phyloP scores from a whole-genome alignment of 495 filamentous ascomycete species.

The Aspergillus sclerotiicarbonarius region DNA sequence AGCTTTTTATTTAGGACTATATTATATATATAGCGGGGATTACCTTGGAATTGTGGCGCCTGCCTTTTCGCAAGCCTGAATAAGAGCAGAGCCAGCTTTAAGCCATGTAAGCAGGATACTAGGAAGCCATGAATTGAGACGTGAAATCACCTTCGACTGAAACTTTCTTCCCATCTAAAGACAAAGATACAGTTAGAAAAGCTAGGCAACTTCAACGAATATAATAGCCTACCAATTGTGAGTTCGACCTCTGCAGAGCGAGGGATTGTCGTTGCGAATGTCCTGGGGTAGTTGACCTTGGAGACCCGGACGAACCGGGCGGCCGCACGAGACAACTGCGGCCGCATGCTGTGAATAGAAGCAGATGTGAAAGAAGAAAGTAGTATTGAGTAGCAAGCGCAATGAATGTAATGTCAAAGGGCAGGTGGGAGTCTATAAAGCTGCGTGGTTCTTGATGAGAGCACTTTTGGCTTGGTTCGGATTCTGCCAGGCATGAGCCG shows the following conservation, averaged over 20 bases:
- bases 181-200: constrained; percentile 12
- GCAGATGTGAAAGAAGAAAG: constrained; percentile 36
- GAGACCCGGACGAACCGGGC: constrained; percentile 69
- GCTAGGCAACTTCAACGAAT: constrained; percentile 18
- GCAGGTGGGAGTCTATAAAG: constrained; percentile 14
- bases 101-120: constrained; percentile 28
- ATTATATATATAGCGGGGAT: constrained; percentile 13
- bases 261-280: constrained; percentile 70
- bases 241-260: constrained; percentile 88
- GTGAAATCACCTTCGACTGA: constrained; percentile 79
- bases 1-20: constrained; percentile 24
- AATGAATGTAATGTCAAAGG: constrained; percentile 12
- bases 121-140: constrained; percentile 9
- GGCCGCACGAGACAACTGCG: constrained; percentile 81
- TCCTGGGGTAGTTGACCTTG: constrained; percentile 60
- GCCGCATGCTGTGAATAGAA: constrained; percentile 70
- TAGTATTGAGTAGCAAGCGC: constrained; percentile 9
- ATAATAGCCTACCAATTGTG: constrained; percentile 71
- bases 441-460: constrained; percentile 29
- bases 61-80: constrained; percentile 98
- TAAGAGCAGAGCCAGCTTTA: constrained; percentile 79
- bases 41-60: constrained; percentile 85
- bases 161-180: constrained; percentile 88
- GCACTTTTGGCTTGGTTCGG: constrained; percentile 33
- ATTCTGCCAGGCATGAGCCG: constrained; percentile 26